phyloP scores from a whole-genome alignment of 495 filamentous ascomycete species.

The Pseudevernia furfuracea region DNA sequence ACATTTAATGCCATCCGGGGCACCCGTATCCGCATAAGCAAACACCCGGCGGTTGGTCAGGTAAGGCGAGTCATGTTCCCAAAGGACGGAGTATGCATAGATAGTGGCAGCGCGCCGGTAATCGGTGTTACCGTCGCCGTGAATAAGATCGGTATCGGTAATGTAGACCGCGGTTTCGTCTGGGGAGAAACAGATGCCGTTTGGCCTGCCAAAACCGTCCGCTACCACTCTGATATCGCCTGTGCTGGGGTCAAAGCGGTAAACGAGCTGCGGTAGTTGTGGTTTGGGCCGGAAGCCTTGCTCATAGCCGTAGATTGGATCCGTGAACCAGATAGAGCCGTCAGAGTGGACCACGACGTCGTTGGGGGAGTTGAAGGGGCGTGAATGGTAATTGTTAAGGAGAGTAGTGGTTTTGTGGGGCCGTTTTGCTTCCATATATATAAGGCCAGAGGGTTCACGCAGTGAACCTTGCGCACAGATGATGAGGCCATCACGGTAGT shows the following conservation, averaged over 20 bases:
- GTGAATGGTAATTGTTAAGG: conserved; percentile 38
- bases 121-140: conserved; percentile 32
- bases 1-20: conserved; percentile 48
- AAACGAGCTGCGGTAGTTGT: conserved; percentile 41
- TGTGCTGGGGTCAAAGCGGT: conserved; percentile 45
- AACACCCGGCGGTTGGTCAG: conserved; percentile 48
- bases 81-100: conserved; percentile 23
- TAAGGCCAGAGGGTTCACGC: conserved; percentile 43
- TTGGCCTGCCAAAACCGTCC: conserved; percentile 42
- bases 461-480: conserved; percentile 49
- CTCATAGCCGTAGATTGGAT: conserved; percentile 43
- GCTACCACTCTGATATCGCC: conserved; percentile 43
- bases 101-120: conserved; percentile 25
- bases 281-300: conserved; percentile 41
- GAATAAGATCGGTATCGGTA: conserved; percentile 38
- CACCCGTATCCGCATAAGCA: conserved; percentile 46
- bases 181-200: conserved; percentile 43
- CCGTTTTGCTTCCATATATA: conserved; percentile 31
- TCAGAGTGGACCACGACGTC: conserved; percentile 39
- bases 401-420: conserved; percentile 33
- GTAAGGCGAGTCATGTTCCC: conserved; percentile 31
- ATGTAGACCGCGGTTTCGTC: conserved; percentile 43
- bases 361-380: conserved; percentile 42
- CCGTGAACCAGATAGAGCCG: conserved; percentile 49
- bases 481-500: conserved; percentile 37